Base-by-base conservation (phyloP, 768 basidiomycete genomes). In the Sutorius australiensis region DNA sequence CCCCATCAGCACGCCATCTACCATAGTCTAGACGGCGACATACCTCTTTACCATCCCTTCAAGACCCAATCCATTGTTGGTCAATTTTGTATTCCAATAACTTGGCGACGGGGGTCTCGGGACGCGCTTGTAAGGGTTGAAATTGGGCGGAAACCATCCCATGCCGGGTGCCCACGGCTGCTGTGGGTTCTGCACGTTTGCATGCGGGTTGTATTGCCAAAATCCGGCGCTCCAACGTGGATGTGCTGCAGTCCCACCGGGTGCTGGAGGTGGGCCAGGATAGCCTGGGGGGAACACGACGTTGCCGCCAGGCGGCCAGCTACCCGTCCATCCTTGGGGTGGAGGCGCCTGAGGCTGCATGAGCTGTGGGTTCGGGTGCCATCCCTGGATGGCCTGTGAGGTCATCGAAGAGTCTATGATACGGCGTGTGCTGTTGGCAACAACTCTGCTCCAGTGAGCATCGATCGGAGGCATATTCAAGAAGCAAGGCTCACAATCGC, bases 21-120 rank as follows among this genome's bases (percentile, higher is more conserved):
- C 24, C 39, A 31, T 10, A 17, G 30, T 51, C 43, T 24, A 40
- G 41, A 43, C 19, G 21, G 19, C 31, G 36, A 78, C 82, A 56
- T 60, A 86, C 87, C 76, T 76, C 57, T 61, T 65, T 39, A 85
- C 76, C 83, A 88, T 86, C 47, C 80, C 76, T 54, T 78, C 72
- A 19, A 90, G 73, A 31, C 83, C 84, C 5, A 90, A 70, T 0
- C 83, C 82, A 65, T 90, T 89, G 45, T 83, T 75, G 1, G 72
- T 61, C 27, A 90, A 66, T 60, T 77, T 66, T 4, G 79, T 80
- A 3, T 77, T 76, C 65, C 85, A 80, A 66, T 90, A 90, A 52
- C 80, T 82, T 2, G 80, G 78, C 58, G 83, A 84, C 5, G 84
- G 80, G 0, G 78, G 77, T 39, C 76, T 80, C n/a, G 81, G 77